Evolutionary conservation across 2,329 filamentous ascomycete genomes (phyloP).

Genomic region (Calonectria leucothoes): DNA sequence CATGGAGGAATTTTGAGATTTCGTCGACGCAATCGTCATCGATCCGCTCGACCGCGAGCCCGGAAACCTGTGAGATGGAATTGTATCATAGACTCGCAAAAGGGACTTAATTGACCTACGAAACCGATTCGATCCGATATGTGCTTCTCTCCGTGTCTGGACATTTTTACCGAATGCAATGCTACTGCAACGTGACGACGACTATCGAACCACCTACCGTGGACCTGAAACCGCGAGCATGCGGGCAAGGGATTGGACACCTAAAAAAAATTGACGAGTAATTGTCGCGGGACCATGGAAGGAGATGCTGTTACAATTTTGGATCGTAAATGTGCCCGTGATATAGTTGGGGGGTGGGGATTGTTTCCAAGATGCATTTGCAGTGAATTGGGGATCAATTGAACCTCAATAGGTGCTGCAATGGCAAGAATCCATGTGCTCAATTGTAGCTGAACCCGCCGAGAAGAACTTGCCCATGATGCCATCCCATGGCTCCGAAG

Average conservation of each 20-base stretch:
- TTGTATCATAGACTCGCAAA: slow-evolving; percentile 57
- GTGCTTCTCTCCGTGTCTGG: slow-evolving; percentile 6
- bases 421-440: background rate
- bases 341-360: background rate
- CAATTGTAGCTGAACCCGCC: background rate
- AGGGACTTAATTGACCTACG: slow-evolving; percentile 48
- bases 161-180: background rate
- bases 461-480: background rate
- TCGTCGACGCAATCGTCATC: slow-evolving; percentile 40
- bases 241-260: background rate
- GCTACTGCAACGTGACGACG: slow-evolving; percentile 1
- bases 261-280: background rate
- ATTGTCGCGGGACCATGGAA: background rate
- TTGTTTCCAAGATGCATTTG: background rate
- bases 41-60: slow-evolving; percentile 41
- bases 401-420: background rate
- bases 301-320: background rate
- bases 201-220: slow-evolving; percentile 4
- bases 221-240: background rate
- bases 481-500: background rate
- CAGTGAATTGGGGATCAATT: background rate
- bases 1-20: slow-evolving; percentile 35
- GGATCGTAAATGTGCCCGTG: background rate
- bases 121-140: slow-evolving; percentile 32
- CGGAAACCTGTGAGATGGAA: slow-evolving; percentile 44